Conservation (phyloP, 1,284 basidiomycete species). For the Sporisorium iseilematis-ciliati region DNA sequence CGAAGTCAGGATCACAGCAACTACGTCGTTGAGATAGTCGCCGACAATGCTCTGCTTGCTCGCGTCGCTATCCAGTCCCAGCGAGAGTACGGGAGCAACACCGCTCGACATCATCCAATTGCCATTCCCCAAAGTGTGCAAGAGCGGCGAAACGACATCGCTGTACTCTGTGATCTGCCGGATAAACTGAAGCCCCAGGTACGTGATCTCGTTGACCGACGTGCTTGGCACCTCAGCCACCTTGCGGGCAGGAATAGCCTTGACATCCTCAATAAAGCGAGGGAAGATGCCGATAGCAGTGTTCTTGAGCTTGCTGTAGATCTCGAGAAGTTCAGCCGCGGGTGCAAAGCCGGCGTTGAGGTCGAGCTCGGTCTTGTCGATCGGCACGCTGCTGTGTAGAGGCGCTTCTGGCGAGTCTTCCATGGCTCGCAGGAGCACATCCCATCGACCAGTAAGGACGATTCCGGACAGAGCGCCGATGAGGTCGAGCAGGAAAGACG, state of each 20-base stretch:
- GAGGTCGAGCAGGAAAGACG: constrained; percentile 58
- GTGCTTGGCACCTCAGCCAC: constrained; percentile 61
- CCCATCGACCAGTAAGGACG: constrained; percentile 39
- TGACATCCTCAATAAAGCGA: constrained; percentile 65
- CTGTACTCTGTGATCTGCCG: constrained; percentile 58
- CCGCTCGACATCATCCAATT: constrained; percentile 64
- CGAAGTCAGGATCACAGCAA: constrained; percentile 53
- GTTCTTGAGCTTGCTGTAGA: constrained; percentile 52
- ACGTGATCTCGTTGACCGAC: constrained; percentile 65
- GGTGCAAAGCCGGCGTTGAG: constrained; percentile 39
- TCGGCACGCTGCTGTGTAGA: constrained; percentile 19
- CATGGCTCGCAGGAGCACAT: constrained; percentile 43
- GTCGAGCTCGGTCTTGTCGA: constrained; percentile 46
- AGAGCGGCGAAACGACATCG: constrained; percentile 58
- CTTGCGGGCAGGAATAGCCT: constrained; percentile 60
- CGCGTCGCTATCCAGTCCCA: constrained; percentile 49
- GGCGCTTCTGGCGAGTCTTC: constrained; percentile 46
- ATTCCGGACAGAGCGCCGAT: constrained; percentile 40
- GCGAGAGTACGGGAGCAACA: constrained; percentile 56
- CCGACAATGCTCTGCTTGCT: constrained; percentile 49
- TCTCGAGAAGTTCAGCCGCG: constrained; percentile 34
- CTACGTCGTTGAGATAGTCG: constrained; percentile 58
- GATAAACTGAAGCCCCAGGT: constrained; percentile 58
- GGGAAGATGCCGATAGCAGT: constrained; percentile 63
- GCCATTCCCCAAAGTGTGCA: constrained; percentile 60